These are phyloP conservation scores for Penicillium janthinellum DNA, from an alignment of 2,329 filamentous ascomycete genomes.

Conservation along the genomic window DNA sequence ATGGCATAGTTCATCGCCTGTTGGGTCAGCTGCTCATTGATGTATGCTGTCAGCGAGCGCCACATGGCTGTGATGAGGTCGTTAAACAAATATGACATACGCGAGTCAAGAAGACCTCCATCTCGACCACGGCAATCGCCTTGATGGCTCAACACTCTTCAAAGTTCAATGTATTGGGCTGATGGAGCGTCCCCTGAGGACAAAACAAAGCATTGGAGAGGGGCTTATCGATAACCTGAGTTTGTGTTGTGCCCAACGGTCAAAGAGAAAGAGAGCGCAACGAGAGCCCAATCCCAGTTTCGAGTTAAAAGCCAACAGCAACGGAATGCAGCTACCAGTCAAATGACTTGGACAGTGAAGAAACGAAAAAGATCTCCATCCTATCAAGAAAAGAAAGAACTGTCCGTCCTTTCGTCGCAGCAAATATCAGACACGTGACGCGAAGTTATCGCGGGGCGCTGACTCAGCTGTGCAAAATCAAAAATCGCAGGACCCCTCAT, in stretches of 20 bases:
- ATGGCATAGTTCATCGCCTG: slow-evolving; percentile 94
- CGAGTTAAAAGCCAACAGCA: background rate
- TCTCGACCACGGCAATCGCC: slow-evolving; percentile 43
- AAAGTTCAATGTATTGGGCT: background rate
- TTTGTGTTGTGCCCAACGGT: slow-evolving; percentile 16
- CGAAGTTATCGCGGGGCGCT: slow-evolving; percentile 22
- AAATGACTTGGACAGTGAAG: background rate
- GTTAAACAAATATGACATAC: slow-evolving; percentile 40
- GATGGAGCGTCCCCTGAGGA: slow-evolving; percentile 6
- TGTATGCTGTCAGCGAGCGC: slow-evolving; percentile 12
- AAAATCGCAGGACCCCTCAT: slow-evolving; percentile 32
- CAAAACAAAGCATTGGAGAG: slow-evolving; percentile 17
- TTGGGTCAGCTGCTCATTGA: slow-evolving; percentile 58
- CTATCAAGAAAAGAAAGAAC: background rate
- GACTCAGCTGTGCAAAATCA: slow-evolving; percentile 29
- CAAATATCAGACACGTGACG: slow-evolving; percentile 20
- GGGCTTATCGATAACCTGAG: slow-evolving; percentile 24
- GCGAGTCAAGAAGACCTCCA: slow-evolving; percentile 71
- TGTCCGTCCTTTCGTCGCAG: background rate
- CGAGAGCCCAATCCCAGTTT: slow-evolving; percentile 1
- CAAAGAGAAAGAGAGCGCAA: background rate
- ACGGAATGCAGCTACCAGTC: background rate
- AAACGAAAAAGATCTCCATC: background rate
- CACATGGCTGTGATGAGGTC: background rate
- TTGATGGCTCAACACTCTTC: background rate